These are phyloP conservation scores for Suillus decipiens DNA, from an alignment of 768 basidiomycete genomes.

Conservation along the genomic window DNA sequence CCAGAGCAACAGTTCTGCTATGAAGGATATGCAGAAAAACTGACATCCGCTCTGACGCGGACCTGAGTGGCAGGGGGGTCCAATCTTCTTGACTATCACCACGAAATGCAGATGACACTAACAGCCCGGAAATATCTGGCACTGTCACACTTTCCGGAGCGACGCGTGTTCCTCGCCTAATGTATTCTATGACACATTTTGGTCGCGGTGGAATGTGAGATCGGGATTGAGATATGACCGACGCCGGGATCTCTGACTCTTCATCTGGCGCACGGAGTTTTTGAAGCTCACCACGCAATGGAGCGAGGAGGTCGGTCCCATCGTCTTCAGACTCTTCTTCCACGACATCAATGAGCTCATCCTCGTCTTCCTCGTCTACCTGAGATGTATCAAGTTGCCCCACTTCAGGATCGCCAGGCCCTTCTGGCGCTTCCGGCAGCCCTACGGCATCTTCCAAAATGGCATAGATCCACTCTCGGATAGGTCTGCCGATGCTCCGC, in stretches of 20 bases:
- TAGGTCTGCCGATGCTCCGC: constrained; percentile 59
- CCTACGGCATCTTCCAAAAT: constrained; percentile 70
- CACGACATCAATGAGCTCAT: constrained; percentile 70
- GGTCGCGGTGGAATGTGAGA: constrained; percentile 18
- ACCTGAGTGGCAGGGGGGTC: constrained; percentile 49
- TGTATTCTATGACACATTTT: constrained; percentile 51
- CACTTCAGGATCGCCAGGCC: constrained; percentile 24
- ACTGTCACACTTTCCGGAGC: constrained; percentile 59
- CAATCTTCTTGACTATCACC: constrained; percentile 25
- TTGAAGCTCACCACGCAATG: constrained; percentile 65
- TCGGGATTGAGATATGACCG: constrained; percentile 33
- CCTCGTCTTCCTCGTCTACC: constrained; percentile 48
- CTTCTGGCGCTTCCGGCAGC: constrained; percentile 41
- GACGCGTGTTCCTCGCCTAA: constrained; percentile 70
- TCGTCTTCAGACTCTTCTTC: constrained; percentile 52
- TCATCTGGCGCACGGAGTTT: constrained; percentile 52
- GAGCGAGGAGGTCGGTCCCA: constrained; percentile 60
- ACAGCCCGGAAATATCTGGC: constrained; percentile 47
- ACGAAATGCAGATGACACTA: constrained; percentile 39
- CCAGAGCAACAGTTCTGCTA: constrained; percentile 53
- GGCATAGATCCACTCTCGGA: constrained; percentile 67
- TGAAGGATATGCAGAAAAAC: constrained; percentile 57
- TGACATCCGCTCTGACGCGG: constrained; percentile 51
- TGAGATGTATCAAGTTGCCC: constrained; percentile 21
- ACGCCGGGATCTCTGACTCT: constrained; percentile 28